Conservation (phyloP, 2,329 filamentous ascomycete genomes). For the Penicillium sp. region DNA sequence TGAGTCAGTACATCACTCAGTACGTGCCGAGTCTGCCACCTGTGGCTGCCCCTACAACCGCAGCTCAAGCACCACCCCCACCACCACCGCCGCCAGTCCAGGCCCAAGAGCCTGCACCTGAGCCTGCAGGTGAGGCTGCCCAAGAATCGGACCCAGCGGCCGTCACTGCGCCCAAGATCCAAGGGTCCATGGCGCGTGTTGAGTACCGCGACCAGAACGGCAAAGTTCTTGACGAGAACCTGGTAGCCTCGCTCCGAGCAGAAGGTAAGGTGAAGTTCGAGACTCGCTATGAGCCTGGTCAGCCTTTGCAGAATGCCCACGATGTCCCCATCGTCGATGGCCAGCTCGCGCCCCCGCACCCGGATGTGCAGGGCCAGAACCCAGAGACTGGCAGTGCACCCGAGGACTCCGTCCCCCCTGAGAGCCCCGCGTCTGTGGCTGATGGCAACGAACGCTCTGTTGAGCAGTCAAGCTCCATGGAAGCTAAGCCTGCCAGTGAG, state of each 20-base stretch:
- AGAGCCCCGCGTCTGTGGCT: constrained; percentile 43
- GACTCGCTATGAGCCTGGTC: constrained; percentile 94
- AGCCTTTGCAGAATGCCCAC: constrained; percentile 73
- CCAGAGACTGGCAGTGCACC: constrained; percentile 53
- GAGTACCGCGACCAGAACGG: constrained; percentile 96
- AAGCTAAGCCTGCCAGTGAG: constrained; percentile 50
- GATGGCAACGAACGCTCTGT: constrained; percentile 39
- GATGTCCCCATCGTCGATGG: constrained; percentile 58
- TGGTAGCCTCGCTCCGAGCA: constrained; percentile 69
- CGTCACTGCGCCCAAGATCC: constrained; percentile 29
- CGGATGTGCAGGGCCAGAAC: constrained; percentile 58
- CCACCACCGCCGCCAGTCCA: constrained; percentile 16
- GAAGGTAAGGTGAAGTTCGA: constrained; percentile 94
- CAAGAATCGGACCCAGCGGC: constrained; percentile 24
- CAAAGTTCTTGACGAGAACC: constrained; percentile 78
- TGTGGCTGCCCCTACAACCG: constrained; percentile 27
- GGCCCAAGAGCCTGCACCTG: constrained; percentile 18
- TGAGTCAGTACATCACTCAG: constrained; percentile 42
- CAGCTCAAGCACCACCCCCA: constrained; percentile 18
- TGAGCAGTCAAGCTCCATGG: constrained; percentile 36
- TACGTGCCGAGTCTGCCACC: constrained; percentile 19
- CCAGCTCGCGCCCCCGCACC: constrained; percentile 53
- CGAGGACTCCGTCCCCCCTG: constrained; percentile 36
- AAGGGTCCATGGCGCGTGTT: constrained; percentile 72
- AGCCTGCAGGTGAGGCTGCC: constrained; percentile 16